Percentiles rank a stretch among this genome's conserved stretches.
phyloP scores from a whole-genome alignment of 169 alveolate species.

The Babesia divergens region DNA sequence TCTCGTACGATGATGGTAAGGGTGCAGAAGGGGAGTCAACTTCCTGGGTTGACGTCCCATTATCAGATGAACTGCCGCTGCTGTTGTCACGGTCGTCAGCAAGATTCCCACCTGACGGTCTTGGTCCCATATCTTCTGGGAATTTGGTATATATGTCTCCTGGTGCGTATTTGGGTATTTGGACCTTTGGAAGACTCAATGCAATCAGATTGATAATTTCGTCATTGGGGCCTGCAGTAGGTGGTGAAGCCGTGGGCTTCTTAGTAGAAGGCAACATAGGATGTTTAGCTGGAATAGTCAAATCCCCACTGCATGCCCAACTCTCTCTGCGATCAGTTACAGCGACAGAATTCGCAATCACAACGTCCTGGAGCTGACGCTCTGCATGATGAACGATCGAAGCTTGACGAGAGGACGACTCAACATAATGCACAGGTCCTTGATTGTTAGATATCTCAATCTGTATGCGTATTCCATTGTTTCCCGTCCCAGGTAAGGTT shows the following conservation, averaged over 20 bases:
- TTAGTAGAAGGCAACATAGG: constrained; percentile 47
- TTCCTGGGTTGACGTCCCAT: too few relatives aligned
- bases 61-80: too few relatives aligned
- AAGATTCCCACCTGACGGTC: too few relatives aligned
- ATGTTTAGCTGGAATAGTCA: constrained; percentile 24
- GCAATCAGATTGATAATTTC: constrained; percentile 26
- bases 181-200: constrained; percentile 15
- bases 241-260: background rate
- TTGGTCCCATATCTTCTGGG: too few relatives aligned
- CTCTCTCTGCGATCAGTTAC: background rate
- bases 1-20: background rate
- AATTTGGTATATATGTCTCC: background rate
- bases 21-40: background rate
- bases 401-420: background rate
- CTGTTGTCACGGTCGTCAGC: background rate
- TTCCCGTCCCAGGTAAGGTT: constrained; percentile 7
- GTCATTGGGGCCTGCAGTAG: constrained; percentile 2
- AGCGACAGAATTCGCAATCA: background rate
- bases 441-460: constrained; percentile 1
- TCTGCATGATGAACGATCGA: background rate
- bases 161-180: background rate
- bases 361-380: background rate
- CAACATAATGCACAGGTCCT: background rate
- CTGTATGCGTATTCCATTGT: constrained; percentile 18
- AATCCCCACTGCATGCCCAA: constrained; percentile 43